Conservation (phyloP, 75 land plant genomes). For the Cryptomeria japonica region DNA sequence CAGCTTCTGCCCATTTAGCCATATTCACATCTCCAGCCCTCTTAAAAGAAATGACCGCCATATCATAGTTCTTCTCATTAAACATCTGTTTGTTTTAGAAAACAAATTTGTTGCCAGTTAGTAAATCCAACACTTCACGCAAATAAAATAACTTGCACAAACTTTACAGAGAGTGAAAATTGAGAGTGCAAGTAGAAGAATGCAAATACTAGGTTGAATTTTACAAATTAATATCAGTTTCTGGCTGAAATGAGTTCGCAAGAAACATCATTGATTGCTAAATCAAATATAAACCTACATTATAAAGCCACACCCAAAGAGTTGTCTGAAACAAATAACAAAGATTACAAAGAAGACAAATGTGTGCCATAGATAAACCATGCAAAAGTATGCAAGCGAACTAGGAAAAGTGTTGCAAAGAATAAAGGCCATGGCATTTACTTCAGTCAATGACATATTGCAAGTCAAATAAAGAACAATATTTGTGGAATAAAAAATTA, state of each 20-base stretch:
- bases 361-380: neutral
- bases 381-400: neutral
- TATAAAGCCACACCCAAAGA: neutral
- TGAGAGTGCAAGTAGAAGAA: too few species aligned
- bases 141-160: neutral
- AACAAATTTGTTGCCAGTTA: conserved; percentile 5
- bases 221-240: neutral
- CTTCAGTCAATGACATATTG: too few species aligned
- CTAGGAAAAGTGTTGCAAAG: too few species aligned
- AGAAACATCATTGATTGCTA: neutral
- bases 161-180: neutral
- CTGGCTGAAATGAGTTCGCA: neutral
- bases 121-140: neutral
- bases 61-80: conserved; percentile 45
- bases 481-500: too few species aligned
- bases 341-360: neutral
- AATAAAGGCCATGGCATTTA: too few species aligned
- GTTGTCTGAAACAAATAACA: neutral
- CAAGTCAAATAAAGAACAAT: too few species aligned
- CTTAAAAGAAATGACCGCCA: conserved; percentile 69
- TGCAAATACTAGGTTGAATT: neutral
- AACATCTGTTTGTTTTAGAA: conserved; percentile 34
- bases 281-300: neutral
- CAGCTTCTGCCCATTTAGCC: conserved; percentile 51
- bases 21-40: conserved; percentile 50